Conservation (phyloP, 1,139 yeast genomes). For the Debaryomyces nepalensis region DNA sequence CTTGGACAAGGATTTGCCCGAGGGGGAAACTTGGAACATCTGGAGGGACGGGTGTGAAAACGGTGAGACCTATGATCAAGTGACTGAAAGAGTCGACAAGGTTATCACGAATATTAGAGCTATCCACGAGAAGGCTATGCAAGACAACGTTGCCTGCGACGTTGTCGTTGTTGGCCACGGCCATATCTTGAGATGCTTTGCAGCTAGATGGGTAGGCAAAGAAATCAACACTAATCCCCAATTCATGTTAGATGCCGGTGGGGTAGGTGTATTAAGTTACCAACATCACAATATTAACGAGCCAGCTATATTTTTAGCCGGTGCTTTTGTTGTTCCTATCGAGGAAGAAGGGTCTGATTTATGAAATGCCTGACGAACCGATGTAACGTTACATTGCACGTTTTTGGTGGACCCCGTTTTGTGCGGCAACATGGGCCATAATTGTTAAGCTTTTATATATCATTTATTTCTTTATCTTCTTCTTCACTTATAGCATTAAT, state of each 20-base stretch:
- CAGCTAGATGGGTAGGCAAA: slow-evolving; percentile 80
- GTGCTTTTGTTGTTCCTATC: slow-evolving; percentile 76
- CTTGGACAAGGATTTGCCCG: slow-evolving; percentile 38
- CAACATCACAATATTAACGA: slow-evolving; percentile 84
- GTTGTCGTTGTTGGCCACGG: slow-evolving; percentile 90
- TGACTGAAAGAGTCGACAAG: slow-evolving; percentile 70
- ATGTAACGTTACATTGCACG: slow-evolving; percentile 14
- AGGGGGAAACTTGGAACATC: slow-evolving; percentile 68
- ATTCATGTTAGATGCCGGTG: slow-evolving; percentile 90
- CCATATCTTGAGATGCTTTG: slow-evolving; percentile 86
- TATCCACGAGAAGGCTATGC: slow-evolving; percentile 65
- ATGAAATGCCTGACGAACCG: slow-evolving; percentile 13
- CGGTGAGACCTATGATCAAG: slow-evolving; percentile 73
- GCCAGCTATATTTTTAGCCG: slow-evolving; percentile 82
- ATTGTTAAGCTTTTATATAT: no score
- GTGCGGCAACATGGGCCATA: not conserved
- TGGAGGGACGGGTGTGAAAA: slow-evolving; percentile 94
- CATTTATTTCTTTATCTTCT: slow-evolving; percentile 4
- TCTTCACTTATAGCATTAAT: not conserved
- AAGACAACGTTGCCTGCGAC: slow-evolving; percentile 62
- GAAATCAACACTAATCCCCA: slow-evolving; percentile 69
- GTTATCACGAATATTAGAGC: slow-evolving; percentile 64
- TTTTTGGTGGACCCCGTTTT: not conserved
- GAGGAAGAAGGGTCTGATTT: slow-evolving; percentile 44
- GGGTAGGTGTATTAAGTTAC: slow-evolving; percentile 89